Percentiles rank a stretch among this genome's conserved stretches.
Evolutionary conservation across 306 rosid species (phyloP).

Genomic region (Ormosia semicastrata): DNA sequence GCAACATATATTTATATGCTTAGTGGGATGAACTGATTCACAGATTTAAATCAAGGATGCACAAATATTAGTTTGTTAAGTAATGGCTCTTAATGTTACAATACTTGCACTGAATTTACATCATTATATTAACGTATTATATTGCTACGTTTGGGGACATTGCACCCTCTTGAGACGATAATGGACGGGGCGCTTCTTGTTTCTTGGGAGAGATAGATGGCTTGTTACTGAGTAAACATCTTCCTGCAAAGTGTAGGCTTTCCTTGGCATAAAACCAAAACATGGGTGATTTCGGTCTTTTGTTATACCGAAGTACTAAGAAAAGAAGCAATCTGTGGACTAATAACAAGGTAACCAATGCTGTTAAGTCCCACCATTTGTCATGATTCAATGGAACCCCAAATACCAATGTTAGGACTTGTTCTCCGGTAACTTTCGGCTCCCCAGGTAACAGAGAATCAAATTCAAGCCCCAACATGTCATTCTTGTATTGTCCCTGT

Average conservation of each 20-base stretch:
- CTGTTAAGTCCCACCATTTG: constrained; percentile 46
- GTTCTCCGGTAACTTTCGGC: constrained; percentile 28
- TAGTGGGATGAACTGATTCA: too few relatives aligned
- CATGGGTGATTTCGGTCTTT: background rate
- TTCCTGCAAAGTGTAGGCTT: constrained; percentile 1
- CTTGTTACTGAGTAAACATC: constrained; percentile 1
- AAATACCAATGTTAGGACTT: background rate
- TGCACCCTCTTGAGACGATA: constrained; percentile 36
- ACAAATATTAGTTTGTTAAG: background rate
- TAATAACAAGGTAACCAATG: background rate
- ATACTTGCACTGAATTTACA: background rate
- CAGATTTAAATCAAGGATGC: too few relatives aligned
- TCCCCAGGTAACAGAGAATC: constrained; percentile 21
- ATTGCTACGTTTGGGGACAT: constrained; percentile 27
- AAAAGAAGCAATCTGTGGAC: constrained; percentile 16
- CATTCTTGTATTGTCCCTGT: constrained; percentile 44
- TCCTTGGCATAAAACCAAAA: constrained; percentile 22
- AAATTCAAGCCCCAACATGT: constrained; percentile 43
- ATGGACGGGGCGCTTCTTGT: background rate
- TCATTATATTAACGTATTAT: background rate
- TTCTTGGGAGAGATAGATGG: constrained; percentile 17
- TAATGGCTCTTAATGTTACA: background rate
- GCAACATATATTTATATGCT: too few relatives aligned
- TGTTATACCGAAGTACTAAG: constrained; percentile 20
- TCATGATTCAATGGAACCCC: constrained; percentile 26